These are phyloP conservation scores for Backusella tarrabulga DNA, from an alignment of 192 early-diverging fungal genomes.

Conservation along the genomic window DNA sequence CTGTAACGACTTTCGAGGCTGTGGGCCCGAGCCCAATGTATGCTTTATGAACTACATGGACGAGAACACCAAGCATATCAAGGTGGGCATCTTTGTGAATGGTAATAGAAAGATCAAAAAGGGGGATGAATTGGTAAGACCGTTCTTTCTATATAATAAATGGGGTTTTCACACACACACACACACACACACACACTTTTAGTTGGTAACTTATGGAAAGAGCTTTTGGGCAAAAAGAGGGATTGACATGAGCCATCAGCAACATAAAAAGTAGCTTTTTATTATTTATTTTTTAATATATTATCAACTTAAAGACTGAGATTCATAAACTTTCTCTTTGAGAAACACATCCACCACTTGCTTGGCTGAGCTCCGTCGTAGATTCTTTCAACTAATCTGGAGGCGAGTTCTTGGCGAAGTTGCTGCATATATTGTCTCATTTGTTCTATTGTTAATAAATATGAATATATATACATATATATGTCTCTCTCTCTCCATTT, in stretches of 20 bases:
- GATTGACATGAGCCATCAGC: constrained; percentile 25
- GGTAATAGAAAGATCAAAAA: constrained; percentile 38
- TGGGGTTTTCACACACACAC: not conserved
- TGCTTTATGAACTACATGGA: constrained; percentile 41
- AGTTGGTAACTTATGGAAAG: constrained; percentile 39
- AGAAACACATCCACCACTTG: constrained; percentile 99
- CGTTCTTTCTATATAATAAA: not conserved
- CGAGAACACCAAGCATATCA: constrained; percentile 27
- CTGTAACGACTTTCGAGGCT: constrained; percentile 41
- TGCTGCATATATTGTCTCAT: constrained; percentile 87
- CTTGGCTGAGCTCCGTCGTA: constrained; percentile 83
- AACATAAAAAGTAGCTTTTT: constrained; percentile 17
- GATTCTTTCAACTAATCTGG: constrained; percentile 70
- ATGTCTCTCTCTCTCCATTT: not conserved
- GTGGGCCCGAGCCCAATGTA: constrained; percentile 34
- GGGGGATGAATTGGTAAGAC: constrained; percentile 38
- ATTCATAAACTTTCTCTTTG: constrained; percentile 99
- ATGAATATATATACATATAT: too few species aligned
- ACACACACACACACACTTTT: not conserved
- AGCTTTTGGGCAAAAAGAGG: constrained; percentile 35
- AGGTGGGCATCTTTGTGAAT: constrained; percentile 38
- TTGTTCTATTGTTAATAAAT: constrained; percentile 49
- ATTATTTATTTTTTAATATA: not conserved
- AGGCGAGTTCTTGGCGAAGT: constrained; percentile 84
- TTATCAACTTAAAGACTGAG: constrained; percentile 55